Conservation (phyloP, 106 monocot genomes). For the Ottelia alismoides region DNA sequence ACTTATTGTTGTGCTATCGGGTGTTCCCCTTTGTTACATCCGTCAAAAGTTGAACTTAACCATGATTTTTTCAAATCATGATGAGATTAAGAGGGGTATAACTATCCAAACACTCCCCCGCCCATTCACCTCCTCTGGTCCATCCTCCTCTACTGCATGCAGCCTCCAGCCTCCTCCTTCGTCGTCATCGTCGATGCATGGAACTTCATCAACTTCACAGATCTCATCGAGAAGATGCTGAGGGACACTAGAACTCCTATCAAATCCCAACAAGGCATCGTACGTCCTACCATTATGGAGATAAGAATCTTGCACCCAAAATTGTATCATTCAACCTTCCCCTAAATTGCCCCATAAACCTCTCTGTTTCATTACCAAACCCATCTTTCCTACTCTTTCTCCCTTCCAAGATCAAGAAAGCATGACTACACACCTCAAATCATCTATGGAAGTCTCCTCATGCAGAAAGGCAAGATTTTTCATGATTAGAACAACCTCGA, state of each 20-base stretch:
- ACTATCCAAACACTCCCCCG: too few relatives aligned
- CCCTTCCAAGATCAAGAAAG: neutral
- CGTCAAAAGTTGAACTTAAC: too few relatives aligned
- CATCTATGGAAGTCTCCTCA: neutral
- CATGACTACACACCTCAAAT: neutral
- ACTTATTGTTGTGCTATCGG: too few relatives aligned
- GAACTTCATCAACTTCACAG: conserved; percentile 59
- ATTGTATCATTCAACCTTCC: conserved; percentile 39
- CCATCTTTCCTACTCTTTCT: neutral
- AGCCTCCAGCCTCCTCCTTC: too few relatives aligned
- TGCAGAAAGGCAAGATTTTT: neutral
- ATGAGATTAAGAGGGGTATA: too few relatives aligned
- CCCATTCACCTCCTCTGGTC: too few relatives aligned
- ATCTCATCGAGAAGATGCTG: conserved; percentile 53
- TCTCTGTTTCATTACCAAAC: conserved; percentile 41
- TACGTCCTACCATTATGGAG: conserved; percentile 38
- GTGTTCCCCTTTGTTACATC: too few relatives aligned
- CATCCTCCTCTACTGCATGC: too few relatives aligned
- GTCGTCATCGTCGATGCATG: too few relatives aligned
- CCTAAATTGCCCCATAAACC: conserved; percentile 52
- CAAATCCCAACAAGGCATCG: conserved; percentile 48
- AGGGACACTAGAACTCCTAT: conserved; percentile 25
- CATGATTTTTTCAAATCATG: too few relatives aligned
- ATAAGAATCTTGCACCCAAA: conserved; percentile 65
- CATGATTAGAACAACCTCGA: neutral